Evolutionary conservation across 257 asterid species (phyloP).

Genomic region (Plectranthus barbatus): DNA sequence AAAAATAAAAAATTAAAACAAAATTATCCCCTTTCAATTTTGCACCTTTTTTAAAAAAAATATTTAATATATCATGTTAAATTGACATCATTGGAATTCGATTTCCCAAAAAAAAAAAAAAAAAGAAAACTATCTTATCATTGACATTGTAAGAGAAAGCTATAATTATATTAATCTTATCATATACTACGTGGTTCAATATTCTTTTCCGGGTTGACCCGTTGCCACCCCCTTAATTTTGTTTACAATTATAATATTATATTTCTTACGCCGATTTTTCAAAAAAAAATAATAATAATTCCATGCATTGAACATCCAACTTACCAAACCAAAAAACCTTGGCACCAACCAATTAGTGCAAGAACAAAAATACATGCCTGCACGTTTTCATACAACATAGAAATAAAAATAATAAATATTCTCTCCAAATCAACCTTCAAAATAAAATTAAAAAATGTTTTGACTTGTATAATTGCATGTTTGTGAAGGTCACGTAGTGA

Average conservation of each 20-base stretch:
- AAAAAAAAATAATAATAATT: neutral
- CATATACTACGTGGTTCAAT: neutral
- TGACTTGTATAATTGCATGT: conserved; percentile 21
- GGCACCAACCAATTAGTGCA: neutral
- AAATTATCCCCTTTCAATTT: no score
- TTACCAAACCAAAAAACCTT: neutral
- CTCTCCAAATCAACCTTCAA: conserved; percentile 8
- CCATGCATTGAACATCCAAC: conserved; percentile 15
- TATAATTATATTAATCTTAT: no score
- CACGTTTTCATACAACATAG: conserved; percentile 21
- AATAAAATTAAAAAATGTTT: neutral
- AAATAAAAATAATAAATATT: conserved; percentile 6
- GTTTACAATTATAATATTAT: neutral
- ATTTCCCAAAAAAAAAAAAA: no score
- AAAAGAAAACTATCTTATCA: no score
- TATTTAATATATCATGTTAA: no score
- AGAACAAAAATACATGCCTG: conserved; percentile 16
- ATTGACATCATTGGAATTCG: no score
- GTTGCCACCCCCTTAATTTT: conserved; percentile 1
- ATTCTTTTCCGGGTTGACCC: neutral
- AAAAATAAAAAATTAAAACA: no score
- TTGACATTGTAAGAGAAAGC: no score
- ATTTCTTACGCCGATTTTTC: neutral
- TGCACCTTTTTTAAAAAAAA: no score
- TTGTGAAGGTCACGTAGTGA: conserved; percentile 37